A percentile compares a stretch with the other conserved stretches of the same genome.
These are phyloP conservation scores for Pseudodiploospora longispora DNA, from an alignment of 2,329 filamentous ascomycete genomes.

Conservation along the genomic window DNA sequence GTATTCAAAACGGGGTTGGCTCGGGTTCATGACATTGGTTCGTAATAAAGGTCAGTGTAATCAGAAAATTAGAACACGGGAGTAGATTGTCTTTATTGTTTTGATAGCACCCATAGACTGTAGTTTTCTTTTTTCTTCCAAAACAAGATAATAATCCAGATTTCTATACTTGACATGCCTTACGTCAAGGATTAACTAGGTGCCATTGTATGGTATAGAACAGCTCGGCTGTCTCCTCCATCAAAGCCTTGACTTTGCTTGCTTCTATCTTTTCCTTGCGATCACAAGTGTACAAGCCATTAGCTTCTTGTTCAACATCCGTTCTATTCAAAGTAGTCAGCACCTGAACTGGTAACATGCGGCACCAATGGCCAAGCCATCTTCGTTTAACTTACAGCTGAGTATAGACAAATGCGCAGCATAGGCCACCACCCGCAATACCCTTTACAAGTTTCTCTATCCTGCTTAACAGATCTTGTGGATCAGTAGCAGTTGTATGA, in stretches of 20 bases:
- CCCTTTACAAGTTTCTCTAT: conserved; percentile 52
- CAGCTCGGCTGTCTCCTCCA: conserved; percentile 41
- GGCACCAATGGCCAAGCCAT: not conserved
- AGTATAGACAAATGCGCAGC: conserved; percentile 59
- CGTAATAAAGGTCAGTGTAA: too few species aligned
- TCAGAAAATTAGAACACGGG: too few species aligned
- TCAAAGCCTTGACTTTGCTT: conserved; percentile 46
- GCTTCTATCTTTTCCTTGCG: conserved; percentile 53
- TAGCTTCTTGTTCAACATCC: conserved; percentile 61
- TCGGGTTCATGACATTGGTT: too few species aligned
- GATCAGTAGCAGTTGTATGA: conserved; percentile 56
- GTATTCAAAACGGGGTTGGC: too few species aligned
- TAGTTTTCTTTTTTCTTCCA: too few species aligned
- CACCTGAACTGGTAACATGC: not conserved
- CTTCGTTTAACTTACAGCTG: conserved; percentile 42
- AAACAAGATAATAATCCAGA: too few species aligned
- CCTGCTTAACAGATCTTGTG: conserved; percentile 49
- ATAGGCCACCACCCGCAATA: conserved; percentile 46
- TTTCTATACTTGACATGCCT: too few species aligned
- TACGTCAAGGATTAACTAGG: too few species aligned
- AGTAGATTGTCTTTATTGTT: too few species aligned
- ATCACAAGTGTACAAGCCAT: conserved; percentile 57
- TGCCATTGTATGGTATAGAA: conserved; percentile 30
- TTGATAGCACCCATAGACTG: too few species aligned
- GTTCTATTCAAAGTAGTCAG: conserved; percentile 23